Evolutionary conservation across 352 stramenopile genomes (phyloP), one percentile per base, ranked within the genome.

Genomic region (Globisporangium okanoganense): DNA sequence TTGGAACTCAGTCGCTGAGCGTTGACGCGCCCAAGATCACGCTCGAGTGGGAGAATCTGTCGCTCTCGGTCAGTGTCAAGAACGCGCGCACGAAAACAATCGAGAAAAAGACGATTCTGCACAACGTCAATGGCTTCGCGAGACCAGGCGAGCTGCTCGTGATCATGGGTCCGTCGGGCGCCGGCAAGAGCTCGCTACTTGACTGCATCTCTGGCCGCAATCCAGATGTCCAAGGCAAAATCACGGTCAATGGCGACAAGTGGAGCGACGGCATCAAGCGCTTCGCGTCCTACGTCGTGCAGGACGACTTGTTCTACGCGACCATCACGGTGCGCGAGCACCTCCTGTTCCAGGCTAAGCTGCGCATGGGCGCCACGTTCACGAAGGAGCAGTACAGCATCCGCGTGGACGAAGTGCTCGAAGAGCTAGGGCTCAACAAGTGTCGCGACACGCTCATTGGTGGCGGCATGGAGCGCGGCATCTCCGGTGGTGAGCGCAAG

Each of bases 181-280:
- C 86, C 33, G 90, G 92, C 12, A 98, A 98, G 66, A 97, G 88
- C n/a, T 97, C 94, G 2, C 79, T 98, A 7, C 81, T 97, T 8
- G 93, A 98, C 78, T 95, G 97, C 22, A 91, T 99, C 54, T 89
- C 94, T 0, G 72, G 92, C 13, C 76, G 93, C 38, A 98, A 98
- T 57, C 81, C 65, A 14, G 71, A 71, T 8, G 86, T 91, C 5
- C 72, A 82, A 35, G 78, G 84, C 22, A 65, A 51, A 0, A 84
- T 88, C 35, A 67, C 49, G 2, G 71, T 98, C 25, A 88, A 82
- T 50, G 93, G 94, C n/a, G 35, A 65, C 5, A 62, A 62, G 8
- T 85, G 78, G 69, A 66, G 24, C 38, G 65, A 85, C 7, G 52
- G 22, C 0, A 70, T 61, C 14, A 73, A 78, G 25, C 53, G 64